Conservation (phyloP, 2,329 filamentous ascomycete species). For the Cladosporium sp. region DNA sequence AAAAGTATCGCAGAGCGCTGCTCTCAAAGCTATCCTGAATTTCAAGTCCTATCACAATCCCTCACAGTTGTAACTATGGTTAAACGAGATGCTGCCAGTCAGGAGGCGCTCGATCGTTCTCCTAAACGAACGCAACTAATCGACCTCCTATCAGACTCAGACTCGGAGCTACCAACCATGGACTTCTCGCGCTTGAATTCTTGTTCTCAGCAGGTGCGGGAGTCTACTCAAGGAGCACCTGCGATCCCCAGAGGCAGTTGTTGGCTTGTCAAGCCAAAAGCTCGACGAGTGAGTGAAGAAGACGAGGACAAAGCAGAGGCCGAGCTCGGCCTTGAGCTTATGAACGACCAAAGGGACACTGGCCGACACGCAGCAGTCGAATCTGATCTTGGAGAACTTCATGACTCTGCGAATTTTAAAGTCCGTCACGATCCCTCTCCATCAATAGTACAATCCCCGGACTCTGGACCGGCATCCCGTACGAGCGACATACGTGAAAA, state of each 20-base stretch:
- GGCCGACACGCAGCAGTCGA: no score
- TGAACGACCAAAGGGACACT: no score
- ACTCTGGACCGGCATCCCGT: no score
- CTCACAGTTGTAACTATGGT: background rate
- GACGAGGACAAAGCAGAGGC: no score
- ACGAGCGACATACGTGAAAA: no score
- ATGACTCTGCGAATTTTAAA: no score
- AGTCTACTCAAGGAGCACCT: no score
- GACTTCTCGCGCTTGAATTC: background rate
- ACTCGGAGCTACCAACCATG: background rate
- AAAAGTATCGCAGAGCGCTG: background rate
- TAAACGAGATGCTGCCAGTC: background rate
- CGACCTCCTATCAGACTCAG: background rate
- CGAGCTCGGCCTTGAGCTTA: no score
- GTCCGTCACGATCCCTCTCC: no score
- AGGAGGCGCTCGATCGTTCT: background rate
- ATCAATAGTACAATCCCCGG: no score
- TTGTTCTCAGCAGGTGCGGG: background rate
- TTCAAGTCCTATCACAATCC: background rate
- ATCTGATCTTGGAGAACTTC: no score
- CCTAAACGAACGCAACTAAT: background rate
- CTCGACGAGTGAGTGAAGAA: background rate
- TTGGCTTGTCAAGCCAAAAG: background rate
- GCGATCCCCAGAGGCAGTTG: background rate
- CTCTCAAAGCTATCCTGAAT: no score